Evolutionary conservation across 2,329 filamentous ascomycete species (phyloP).

Genomic region (Calcarisporium arbuscula): DNA sequence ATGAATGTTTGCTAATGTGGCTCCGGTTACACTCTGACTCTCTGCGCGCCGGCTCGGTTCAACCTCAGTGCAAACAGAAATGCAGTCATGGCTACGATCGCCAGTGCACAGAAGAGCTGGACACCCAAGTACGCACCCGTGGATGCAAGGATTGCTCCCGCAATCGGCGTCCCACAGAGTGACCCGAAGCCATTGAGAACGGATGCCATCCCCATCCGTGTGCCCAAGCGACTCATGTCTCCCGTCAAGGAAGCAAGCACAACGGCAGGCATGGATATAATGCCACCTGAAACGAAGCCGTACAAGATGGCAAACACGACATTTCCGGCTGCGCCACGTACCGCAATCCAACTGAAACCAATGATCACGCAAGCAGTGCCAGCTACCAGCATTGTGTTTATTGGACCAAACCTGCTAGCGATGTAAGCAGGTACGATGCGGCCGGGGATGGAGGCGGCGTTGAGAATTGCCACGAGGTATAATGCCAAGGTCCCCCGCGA

Average conservation of each 20-base stretch:
- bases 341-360: slow-evolving; percentile 33
- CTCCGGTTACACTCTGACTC: too few relatives aligned
- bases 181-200: slow-evolving; percentile 33
- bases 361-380: slow-evolving; percentile 26
- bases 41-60: too few relatives aligned
- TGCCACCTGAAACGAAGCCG: slow-evolving; percentile 38
- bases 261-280: slow-evolving; percentile 38
- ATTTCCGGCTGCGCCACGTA: slow-evolving; percentile 26
- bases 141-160: slow-evolving; percentile 27
- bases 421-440: slow-evolving; percentile 39
- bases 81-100: too few relatives aligned
- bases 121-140: too few relatives aligned
- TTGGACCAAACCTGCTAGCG: slow-evolving; percentile 34
- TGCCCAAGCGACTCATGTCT: slow-evolving; percentile 28
- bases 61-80: too few relatives aligned
- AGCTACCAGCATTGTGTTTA: slow-evolving; percentile 32
- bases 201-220: slow-evolving; percentile 30
- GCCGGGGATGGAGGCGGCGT: slow-evolving; percentile 41
- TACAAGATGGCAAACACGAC: slow-evolving; percentile 37
- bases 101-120: too few relatives aligned
- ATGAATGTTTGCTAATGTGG: too few relatives aligned
- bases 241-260: slow-evolving; percentile 28
- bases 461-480: slow-evolving; percentile 44
- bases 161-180: slow-evolving; percentile 41
- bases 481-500: slow-evolving; percentile 25